A percentile compares a stretch with the other conserved stretches of the same genome.
Conservation (phyloP, 331 rosid species). For the Arachis monticola region DNA sequence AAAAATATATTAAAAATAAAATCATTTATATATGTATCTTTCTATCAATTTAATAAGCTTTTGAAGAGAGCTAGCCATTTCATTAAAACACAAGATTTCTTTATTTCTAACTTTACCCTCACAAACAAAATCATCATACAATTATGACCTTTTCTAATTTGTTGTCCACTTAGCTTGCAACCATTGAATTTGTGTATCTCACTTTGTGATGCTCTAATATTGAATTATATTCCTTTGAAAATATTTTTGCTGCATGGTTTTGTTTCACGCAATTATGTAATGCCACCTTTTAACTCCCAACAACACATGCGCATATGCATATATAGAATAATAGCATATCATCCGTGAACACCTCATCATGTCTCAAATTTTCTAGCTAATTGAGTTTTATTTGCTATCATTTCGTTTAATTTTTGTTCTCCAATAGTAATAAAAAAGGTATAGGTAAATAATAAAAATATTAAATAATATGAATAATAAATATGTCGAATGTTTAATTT, state of each 20-base stretch:
- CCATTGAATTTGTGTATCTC: constrained; percentile 38
- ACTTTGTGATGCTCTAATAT: constrained; percentile 33
- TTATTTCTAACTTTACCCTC: constrained; percentile 33
- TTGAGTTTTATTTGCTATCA: constrained; percentile 32
- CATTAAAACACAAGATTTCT: too few relatives aligned
- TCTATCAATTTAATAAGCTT: too few relatives aligned
- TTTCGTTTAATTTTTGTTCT: constrained; percentile 20
- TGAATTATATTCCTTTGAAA: too few relatives aligned
- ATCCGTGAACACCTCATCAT: constrained; percentile 14
- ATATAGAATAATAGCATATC: not conserved
- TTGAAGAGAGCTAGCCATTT: too few relatives aligned
- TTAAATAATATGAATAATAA: too few relatives aligned
- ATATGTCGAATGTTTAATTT: too few relatives aligned
- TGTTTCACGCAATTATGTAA: constrained; percentile 45
- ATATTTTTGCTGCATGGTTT: constrained; percentile 35
- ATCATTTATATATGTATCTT: too few relatives aligned
- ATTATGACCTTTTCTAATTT: constrained; percentile 46
- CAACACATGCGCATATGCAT: not conserved
- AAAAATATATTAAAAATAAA: too few relatives aligned
- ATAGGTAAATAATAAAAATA: too few relatives aligned
- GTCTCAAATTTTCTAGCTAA: not conserved
- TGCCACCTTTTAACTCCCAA: constrained; percentile 50
- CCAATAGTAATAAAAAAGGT: too few relatives aligned
- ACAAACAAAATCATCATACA: constrained; percentile 47
- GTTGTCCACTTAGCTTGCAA: constrained; percentile 45